These are phyloP conservation scores for Cryptococcus jaspeensis DNA, from an alignment of 1,284 basidiomycete genomes.

Conservation along the genomic window DNA sequence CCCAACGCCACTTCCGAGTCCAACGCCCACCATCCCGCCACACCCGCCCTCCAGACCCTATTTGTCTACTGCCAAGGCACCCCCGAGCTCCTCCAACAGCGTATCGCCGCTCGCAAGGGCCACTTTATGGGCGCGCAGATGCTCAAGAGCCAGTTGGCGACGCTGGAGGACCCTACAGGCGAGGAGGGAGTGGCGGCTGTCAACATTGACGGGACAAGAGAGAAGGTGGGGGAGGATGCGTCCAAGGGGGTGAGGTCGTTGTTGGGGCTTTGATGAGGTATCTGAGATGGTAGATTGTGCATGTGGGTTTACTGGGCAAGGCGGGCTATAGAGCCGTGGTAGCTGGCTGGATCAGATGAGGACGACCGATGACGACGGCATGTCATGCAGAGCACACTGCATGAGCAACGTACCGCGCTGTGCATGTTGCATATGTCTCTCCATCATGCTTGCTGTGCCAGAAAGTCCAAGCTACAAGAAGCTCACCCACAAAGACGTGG, in stretches of 20 bases:
- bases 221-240: conserved; percentile 59
- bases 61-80: conserved; percentile 82
- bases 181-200: conserved; percentile 70
- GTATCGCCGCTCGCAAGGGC: conserved; percentile 69
- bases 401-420: no score
- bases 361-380: no score
- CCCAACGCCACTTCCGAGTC: conserved; percentile 20
- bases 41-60: conserved; percentile 59
- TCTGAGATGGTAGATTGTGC: not conserved
- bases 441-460: no score
- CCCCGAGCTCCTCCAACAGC: conserved; percentile 61
- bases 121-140: conserved; percentile 89
- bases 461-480: no score
- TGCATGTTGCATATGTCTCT: no score
- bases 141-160: conserved; percentile 79
- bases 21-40: conserved; percentile 31
- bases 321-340: no score
- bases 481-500: no score
- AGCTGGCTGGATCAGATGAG: no score
- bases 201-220: conserved; percentile 59
- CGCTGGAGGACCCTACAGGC: conserved; percentile 71
- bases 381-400: no score
- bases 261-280: conserved; percentile 12
- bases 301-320: no score
- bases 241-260: conserved; percentile 37